Conservation (phyloP, 1,284 basidiomycete species). For the Exobasidium rhododendri region DNA sequence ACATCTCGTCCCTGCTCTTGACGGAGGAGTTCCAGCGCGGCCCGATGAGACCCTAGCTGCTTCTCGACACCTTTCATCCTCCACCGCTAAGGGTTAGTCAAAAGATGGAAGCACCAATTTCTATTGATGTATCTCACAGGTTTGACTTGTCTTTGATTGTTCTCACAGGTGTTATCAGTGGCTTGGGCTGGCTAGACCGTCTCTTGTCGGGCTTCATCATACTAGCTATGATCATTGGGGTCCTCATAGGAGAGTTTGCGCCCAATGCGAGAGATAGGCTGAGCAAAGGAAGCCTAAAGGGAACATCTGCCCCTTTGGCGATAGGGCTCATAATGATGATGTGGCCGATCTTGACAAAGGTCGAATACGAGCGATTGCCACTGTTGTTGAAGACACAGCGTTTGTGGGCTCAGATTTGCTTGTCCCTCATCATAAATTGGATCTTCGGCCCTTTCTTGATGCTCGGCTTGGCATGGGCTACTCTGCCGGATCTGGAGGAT, state of each 20-base stretch:
- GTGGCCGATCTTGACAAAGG: conserved; percentile 75
- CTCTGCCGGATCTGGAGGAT: conserved; percentile 65
- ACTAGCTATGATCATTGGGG: conserved; percentile 73
- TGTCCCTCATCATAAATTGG: conserved; percentile 78
- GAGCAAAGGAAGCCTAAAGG: conserved; percentile 48
- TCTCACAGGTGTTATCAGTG: too few species aligned
- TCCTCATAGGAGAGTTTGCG: conserved; percentile 65
- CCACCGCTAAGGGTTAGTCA: too few species aligned
- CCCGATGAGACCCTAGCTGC: too few species aligned
- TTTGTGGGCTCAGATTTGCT: conserved; percentile 69
- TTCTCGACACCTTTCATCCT: too few species aligned
- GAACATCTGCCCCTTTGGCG: conserved; percentile 50
- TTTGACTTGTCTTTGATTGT: too few species aligned
- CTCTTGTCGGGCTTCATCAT: conserved; percentile 71
- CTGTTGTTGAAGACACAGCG: conserved; percentile 59
- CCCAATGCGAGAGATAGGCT: conserved; percentile 36
- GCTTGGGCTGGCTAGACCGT: conserved; percentile 63
- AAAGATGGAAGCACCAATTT: too few species aligned
- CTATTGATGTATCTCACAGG: neutral
- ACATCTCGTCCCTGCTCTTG: too few species aligned
- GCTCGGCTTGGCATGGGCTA: conserved; percentile 79
- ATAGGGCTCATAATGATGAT: conserved; percentile 73
- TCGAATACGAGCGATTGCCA: conserved; percentile 9
- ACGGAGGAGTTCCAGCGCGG: too few species aligned
- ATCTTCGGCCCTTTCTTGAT: conserved; percentile 71